Evolutionary conservation across 257 asterid species (phyloP).

Genomic region (Penstemon eatonii): DNA sequence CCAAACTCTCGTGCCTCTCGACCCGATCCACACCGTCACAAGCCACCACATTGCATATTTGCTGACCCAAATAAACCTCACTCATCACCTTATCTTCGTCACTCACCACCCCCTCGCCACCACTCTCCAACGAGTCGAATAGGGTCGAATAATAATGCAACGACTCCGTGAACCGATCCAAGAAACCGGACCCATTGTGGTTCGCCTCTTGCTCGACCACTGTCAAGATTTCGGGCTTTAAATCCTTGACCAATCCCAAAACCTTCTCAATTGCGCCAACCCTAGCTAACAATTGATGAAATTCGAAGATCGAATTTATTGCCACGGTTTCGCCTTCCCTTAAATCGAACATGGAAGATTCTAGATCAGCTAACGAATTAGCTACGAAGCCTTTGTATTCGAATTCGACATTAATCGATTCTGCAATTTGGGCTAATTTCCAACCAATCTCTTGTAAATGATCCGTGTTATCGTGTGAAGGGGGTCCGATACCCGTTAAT

Average conservation of each 20-base stretch:
- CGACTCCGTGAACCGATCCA: conserved; percentile 83
- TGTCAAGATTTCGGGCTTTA: conserved; percentile 72
- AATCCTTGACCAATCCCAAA: conserved; percentile 47
- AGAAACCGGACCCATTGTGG: conserved; percentile 65
- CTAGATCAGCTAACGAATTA: conserved; percentile 68
- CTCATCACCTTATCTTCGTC: conserved; percentile 82
- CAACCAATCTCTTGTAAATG: conserved; percentile 77
- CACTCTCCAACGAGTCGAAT: conserved; percentile 79
- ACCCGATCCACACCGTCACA: conserved; percentile 85
- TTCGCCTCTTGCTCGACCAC: conserved; percentile 92
- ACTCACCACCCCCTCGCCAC: conserved; percentile 41
- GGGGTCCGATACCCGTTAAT: conserved; percentile 80
- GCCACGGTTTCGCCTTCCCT: conserved; percentile 71
- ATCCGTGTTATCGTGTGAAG: conserved; percentile 65
- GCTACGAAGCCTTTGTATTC: conserved; percentile 76
- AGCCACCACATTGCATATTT: conserved; percentile 90
- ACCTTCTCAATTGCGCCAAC: conserved; percentile 67
- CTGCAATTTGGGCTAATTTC: conserved; percentile 70
- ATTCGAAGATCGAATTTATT: conserved; percentile 79
- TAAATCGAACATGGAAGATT: conserved; percentile 68
- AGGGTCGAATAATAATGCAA: conserved; percentile 85
- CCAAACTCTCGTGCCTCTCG: conserved; percentile 85
- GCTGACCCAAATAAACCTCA: conserved; percentile 79
- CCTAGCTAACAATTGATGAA: conserved; percentile 70
- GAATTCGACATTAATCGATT: conserved; percentile 63